Base-by-base conservation (phyloP, 257 asterid genomes). In the Solanum megistacrolobum region DNA sequence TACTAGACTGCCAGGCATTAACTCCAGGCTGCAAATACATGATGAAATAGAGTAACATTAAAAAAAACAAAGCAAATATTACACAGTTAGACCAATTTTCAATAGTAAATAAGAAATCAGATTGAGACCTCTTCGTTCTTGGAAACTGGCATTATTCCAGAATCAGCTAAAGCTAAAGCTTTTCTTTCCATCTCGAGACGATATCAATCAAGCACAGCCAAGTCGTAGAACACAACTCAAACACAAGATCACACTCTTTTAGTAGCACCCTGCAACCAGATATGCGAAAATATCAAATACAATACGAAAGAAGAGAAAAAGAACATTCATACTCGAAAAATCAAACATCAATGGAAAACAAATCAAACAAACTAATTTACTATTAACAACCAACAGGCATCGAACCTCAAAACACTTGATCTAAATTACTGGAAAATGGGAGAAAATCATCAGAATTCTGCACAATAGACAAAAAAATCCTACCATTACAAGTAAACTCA, bases 21-120 rank as follows among this genome's bases (percentile, higher is more conserved):
- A 89, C 89, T 88, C 92, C 91, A 88, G 92, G 86, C 96, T 93
- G 93, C 88, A 91, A 79, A 90, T 69, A 68, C 83, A 86, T 25
- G 65, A 85, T 27, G 60, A 32, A 85, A n/a, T 43, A 55, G 39
- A 86, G 7, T 21, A 32, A 71, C 4, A 41, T 41, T 69, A 86
- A 69, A 34, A 18, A 38, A 9, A 38, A 38, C 35, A 23, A 16
- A 43, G 71, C n/a, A 86, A 71, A n/a, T 48, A 71, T 31, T 20
- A 27, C 10, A 68, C 13, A 85, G 34, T 39, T 16, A 13, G 41
- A 69, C 46, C 38, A 86, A 31, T 84, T 52, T 52, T 60, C 48
- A 86, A 16, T 18, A 43, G 29, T 8, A 71, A 86, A 69, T 41
- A 69, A 86, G 29, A n/a, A 4, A 36, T 41, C 65, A 69, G 23